phyloP scores from a whole-genome alignment of 257 asterid species.

The Solanum infundibuliforme region DNA sequence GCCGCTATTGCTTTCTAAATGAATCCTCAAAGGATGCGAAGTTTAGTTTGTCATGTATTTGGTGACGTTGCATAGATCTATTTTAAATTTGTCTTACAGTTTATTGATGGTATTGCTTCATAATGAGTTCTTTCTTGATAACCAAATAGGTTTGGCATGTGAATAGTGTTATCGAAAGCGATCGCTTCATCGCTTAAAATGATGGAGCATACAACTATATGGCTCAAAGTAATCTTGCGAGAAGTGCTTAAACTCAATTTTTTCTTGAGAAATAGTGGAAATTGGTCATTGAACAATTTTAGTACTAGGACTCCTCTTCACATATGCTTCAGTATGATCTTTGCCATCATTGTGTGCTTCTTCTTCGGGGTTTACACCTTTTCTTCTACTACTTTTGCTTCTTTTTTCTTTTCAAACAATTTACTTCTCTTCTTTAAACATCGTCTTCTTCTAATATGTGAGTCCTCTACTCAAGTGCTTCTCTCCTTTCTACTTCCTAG shows the following conservation, averaged over 20 bases:
- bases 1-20: background rate
- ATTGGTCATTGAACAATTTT: background rate
- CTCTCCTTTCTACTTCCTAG: background rate
- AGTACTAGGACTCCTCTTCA: background rate
- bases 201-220: background rate
- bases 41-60: background rate
- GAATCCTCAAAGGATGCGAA: background rate
- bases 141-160: background rate
- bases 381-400: background rate
- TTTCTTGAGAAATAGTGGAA: background rate
- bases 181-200: background rate
- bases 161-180: background rate
- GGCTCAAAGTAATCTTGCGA: background rate
- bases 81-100: background rate
- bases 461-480: background rate
- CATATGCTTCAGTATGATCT: background rate
- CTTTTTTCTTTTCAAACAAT: background rate
- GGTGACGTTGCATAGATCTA: background rate
- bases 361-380: background rate
- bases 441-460: background rate
- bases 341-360: background rate
- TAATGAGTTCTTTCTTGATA: background rate
- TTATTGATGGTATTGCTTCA: background rate
- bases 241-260: background rate
- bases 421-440: background rate